These are phyloP conservation scores for Gossypium davidsonii DNA, from an alignment of 441 rosid genomes.

Conservation along the genomic window DNA sequence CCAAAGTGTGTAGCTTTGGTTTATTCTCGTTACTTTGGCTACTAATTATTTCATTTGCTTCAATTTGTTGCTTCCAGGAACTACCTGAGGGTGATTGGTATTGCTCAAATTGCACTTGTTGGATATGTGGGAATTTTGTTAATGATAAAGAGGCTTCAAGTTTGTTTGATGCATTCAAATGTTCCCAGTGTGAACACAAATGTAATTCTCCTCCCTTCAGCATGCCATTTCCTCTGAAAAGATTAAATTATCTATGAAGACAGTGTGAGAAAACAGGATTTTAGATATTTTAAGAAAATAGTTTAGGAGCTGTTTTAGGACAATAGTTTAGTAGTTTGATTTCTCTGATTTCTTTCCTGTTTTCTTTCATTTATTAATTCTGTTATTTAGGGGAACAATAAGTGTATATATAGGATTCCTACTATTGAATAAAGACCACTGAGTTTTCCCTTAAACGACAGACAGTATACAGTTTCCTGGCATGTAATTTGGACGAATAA, in stretches of 20 bases:
- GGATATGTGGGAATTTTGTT: conserved; percentile 70
- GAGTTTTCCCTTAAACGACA: conserved; percentile 1
- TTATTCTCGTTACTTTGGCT: not conserved
- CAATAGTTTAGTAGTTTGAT: not conserved
- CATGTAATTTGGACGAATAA: not conserved
- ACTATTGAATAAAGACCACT: not conserved
- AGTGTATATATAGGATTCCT: not conserved
- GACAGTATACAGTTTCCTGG: conserved; percentile 7
- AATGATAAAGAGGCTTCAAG: conserved; percentile 38
- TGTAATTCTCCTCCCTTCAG: conserved; percentile 43
- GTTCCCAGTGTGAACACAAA: conserved; percentile 86
- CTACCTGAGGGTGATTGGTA: conserved; percentile 93
- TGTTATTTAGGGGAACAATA: not conserved
- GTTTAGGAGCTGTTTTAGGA: not conserved
- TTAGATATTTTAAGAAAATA: not conserved
- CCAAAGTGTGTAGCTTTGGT: not conserved
- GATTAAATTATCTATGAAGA: conserved; percentile 11
- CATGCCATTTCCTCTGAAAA: not conserved
- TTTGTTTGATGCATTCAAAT: conserved; percentile 48
- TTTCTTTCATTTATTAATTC: not conserved
- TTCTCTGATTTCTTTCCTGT: not conserved
- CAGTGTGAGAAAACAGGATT: not conserved
- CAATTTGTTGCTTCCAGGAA: conserved; percentile 40
- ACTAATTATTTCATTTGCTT: conserved; percentile 4
- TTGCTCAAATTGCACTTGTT: conserved; percentile 86